Evolutionary conservation across 305 asterid genomes (phyloP).

Genomic region (Fraxinus sp.): DNA sequence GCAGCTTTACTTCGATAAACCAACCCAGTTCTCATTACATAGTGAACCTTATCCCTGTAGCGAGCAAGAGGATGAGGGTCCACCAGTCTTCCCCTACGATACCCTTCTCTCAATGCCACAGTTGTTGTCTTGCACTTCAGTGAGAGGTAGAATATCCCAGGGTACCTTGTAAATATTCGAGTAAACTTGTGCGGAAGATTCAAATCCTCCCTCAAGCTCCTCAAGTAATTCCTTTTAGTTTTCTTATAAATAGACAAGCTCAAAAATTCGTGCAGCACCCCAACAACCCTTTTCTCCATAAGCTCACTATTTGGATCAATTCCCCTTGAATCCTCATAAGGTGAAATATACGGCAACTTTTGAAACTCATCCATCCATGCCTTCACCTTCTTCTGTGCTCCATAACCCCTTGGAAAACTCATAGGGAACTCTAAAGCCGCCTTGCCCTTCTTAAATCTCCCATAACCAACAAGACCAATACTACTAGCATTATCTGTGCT

Average conservation of each 20-base stretch:
- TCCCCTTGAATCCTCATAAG: constrained; percentile 76
- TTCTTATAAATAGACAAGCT: constrained; percentile 80
- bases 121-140: constrained; percentile 91
- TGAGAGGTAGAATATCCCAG: constrained; percentile 83
- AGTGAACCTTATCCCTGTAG: constrained; percentile 63
- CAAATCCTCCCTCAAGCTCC: constrained; percentile 78
- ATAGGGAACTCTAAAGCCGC: constrained; percentile 75
- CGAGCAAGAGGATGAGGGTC: constrained; percentile 60
- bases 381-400: constrained; percentile 85
- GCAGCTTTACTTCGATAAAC: constrained; percentile 63
- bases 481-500: constrained; percentile 17
- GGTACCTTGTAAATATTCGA: constrained; percentile 83
- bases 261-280: constrained; percentile 81
- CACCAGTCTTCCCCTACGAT: constrained; percentile 64
- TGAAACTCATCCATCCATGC: constrained; percentile 98
- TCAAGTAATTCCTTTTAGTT: constrained; percentile 84
- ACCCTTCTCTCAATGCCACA: constrained; percentile 82
- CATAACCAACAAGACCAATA: constrained; percentile 31
- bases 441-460: constrained; percentile 72
- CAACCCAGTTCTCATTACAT: constrained; percentile 82
- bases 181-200: constrained; percentile 89
- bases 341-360: constrained; percentile 88
- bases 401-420: constrained; percentile 95
- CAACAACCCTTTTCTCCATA: constrained; percentile 95
- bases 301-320: constrained; percentile 83